Evolutionary conservation across 2,329 filamentous ascomycete genomes (phyloP), one percentile per base, ranked within the genome.

Genomic region (Hypoxylon rubiginosum): DNA sequence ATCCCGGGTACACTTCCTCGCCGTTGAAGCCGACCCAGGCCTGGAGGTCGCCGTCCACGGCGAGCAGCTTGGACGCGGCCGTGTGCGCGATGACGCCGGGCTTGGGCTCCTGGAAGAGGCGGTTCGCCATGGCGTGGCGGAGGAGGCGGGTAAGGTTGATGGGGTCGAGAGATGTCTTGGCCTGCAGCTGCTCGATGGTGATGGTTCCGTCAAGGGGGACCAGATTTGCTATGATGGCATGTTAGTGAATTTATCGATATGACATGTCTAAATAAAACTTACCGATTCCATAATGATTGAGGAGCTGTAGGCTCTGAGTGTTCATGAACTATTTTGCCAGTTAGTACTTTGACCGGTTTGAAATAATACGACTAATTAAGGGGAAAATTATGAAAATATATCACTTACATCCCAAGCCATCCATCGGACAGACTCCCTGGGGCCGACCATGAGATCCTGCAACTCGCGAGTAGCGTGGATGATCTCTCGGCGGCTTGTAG

Each of bases 41-140:
- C 56, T 82, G 79, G 60, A 88, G 80, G 24, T 76, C 73, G 1
- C 72, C 67, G 70, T 88, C 83, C 58, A 84, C 79, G 11, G 82
- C 83, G 0, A 90, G 79, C 2, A 84, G 74, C 3, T 81, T 81
- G 1, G 86, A 89, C 1, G 82, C 81, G 1, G 85, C 83, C 1
- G 85, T 88, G 73, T 90, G 88, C 8, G 82, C 83, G 64, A 90
- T 82, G 2, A 81, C 66, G 0, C 84, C 83, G 0, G 84, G 82
- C 4, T 74, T 74, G 0, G 83, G 81, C 69, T 90, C 87, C 46
- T 77, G 72, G 75, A 90, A 88, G 62, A 90, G 81, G 10, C 80
- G 78, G 68, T 83, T 85, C 11, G 86, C 88, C 81, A 89, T 88
- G 41, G 83, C 85, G 73, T 88, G 83, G 7, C 87, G 84, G 28